phyloP scores from a whole-genome alignment of 2,329 filamentous ascomycete species.

The Alternaria tenuissima region DNA sequence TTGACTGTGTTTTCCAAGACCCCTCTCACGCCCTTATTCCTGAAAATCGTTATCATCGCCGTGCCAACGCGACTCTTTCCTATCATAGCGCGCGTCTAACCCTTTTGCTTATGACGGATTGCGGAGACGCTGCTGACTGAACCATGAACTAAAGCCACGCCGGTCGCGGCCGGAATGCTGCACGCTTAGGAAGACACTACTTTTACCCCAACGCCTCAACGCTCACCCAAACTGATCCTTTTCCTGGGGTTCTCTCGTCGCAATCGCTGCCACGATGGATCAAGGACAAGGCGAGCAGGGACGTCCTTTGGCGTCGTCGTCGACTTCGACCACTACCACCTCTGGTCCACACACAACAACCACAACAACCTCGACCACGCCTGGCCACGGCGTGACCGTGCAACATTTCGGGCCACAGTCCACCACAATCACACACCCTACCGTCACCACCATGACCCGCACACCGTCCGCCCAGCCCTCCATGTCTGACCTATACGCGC shows the following conservation, averaged over 20 bases:
- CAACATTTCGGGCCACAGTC: constrained; percentile 34
- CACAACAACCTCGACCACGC: constrained; percentile 34
- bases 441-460: constrained; percentile 40
- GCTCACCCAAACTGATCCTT: background rate
- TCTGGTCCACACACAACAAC: constrained; percentile 40
- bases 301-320: constrained; percentile 24
- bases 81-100: constrained; percentile 1
- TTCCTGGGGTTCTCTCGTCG: background rate
- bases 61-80: constrained; percentile 14
- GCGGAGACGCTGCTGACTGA: constrained; percentile 24
- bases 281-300: constrained; percentile 15
- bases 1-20: background rate
- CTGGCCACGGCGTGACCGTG: constrained; percentile 30
- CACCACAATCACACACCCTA: constrained; percentile 38
- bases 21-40: constrained; percentile 1
- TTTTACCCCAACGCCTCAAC: constrained; percentile 13
- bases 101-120: constrained; percentile 10
- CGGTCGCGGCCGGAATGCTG: constrained; percentile 27
- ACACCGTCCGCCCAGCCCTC: constrained; percentile 21
- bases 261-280: constrained; percentile 22
- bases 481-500: constrained; percentile 15
- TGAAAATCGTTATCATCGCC: background rate
- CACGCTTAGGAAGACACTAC: constrained; percentile 24
- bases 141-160: constrained; percentile 23
- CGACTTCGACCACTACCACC: constrained; percentile 33